Evolutionary conservation across 2,329 filamentous ascomycete genomes (phyloP), one percentile per base, ranked within the genome.

Genomic region (Clonostachys byssicola): DNA sequence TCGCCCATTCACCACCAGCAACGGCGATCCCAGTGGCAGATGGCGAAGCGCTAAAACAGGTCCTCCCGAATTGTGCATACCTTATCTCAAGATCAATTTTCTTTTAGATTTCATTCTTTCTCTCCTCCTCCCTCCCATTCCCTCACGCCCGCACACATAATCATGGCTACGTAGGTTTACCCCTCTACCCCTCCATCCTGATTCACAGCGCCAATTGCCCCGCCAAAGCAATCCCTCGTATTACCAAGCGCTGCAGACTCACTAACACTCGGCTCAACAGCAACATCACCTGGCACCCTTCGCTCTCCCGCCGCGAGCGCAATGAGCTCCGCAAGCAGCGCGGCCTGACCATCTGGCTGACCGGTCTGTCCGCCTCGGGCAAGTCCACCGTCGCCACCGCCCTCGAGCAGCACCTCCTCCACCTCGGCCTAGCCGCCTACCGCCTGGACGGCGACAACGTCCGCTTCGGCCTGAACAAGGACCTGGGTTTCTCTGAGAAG

Each of bases 381-480:
- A 99, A 99, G 74, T 96, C 92, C 45, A 99, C 94, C 49, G 89
- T 99, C 52, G 94, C 94, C 47, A 95, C 90, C 4, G 94, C 94
- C 14, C 88, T 99, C 39, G 94, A 99, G 77, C 92, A 96, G 75
- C 91, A 96, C 69, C 85, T 99, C 34, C 83, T 99, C 47, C 91
- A 95, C 67, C 79, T 89, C 12, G 87, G 86, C 40, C 75, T 94
- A 45, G 75, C 86, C 47, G 88, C 92, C 51, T 99, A 99, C 80
- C 85, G 94, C 46, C 85, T 99, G 33, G 94, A 99, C 71, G 94
- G 92, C 61, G 94, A 99, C 80, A 99, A 99, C 72, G 87, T 99
- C 56, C 92, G 94, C 51, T 96, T 97, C 74, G 94, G 94, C 14
- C 80, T 99, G 56, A 99, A 97, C 83, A 95, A 95, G 72, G 92